A percentile compares a stretch with the other conserved stretches of the same genome.
These are phyloP conservation scores for Tricholoma saponaceum DNA, from an alignment of 768 basidiomycete genomes.

Conservation along the genomic window DNA sequence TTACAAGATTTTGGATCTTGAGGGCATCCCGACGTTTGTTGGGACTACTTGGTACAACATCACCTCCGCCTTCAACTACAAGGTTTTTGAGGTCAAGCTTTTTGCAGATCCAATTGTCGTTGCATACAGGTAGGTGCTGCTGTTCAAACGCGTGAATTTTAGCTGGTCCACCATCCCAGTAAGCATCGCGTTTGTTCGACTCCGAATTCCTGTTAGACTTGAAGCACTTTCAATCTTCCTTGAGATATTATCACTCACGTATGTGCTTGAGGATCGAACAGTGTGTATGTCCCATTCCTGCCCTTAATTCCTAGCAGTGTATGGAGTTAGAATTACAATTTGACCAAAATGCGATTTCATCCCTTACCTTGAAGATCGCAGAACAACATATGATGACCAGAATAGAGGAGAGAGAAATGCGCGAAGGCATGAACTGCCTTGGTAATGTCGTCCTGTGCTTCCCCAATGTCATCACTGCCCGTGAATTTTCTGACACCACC, in stretches of 20 bases:
- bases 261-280: conserved; percentile 22
- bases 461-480: conserved; percentile 21
- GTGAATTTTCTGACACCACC: conserved; percentile 22
- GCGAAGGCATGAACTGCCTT: conserved; percentile 23
- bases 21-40: not conserved
- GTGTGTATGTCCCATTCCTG: conserved; percentile 10
- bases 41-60: not conserved
- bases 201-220: not conserved
- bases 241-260: conserved; percentile 10
- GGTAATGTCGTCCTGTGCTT: conserved; percentile 16
- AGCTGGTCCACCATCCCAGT: conserved; percentile 17
- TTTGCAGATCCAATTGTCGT: conserved; percentile 14
- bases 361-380: conserved; percentile 25
- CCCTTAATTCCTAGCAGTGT: not conserved
- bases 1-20: not conserved
- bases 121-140: conserved; percentile 6
- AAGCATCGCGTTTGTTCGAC: conserved; percentile 1
- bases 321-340: not conserved
- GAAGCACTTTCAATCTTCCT: not conserved
- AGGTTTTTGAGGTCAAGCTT: not conserved
- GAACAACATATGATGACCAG: conserved; percentile 14
- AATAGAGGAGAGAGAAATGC: conserved; percentile 22
- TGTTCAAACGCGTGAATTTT: conserved; percentile 5
- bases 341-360: not conserved
- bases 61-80: not conserved